These are phyloP conservation scores for Penicillium pulvis DNA, from an alignment of 495 filamentous ascomycete species.

Conservation along the genomic window DNA sequence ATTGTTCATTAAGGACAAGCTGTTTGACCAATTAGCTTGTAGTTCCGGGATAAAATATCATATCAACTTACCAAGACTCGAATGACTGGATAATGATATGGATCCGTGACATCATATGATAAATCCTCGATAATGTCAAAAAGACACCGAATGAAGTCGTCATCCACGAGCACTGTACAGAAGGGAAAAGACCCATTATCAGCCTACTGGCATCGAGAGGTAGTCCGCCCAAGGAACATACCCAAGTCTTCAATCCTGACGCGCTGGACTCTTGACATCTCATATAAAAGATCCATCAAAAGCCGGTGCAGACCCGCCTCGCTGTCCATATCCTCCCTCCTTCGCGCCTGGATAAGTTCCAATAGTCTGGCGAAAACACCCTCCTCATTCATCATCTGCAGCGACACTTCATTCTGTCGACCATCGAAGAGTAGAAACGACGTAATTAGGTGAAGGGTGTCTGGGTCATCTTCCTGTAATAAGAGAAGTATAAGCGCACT, in stretches of 20 bases:
- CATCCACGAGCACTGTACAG: constrained; percentile 65
- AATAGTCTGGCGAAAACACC: constrained; percentile 80
- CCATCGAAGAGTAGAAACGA: constrained; percentile 93
- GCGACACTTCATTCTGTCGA: constrained; percentile 71
- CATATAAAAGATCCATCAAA: constrained; percentile 87
- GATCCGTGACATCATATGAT: constrained; percentile 88
- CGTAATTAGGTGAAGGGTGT: constrained; percentile 76
- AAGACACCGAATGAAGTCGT: constrained; percentile 79
- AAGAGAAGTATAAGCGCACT: background rate
- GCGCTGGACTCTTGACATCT: constrained; percentile 93
- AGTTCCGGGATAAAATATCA: background rate
- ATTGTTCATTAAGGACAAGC: constrained; percentile 97
- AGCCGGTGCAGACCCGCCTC: constrained; percentile 71
- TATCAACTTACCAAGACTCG: constrained; percentile 71
- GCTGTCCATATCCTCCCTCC: constrained; percentile 64
- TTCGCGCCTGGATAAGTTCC: constrained; percentile 71
- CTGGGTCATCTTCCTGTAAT: constrained; percentile 71
- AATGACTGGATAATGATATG: constrained; percentile 95
- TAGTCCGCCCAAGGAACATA: constrained; percentile 34
- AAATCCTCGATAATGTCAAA: constrained; percentile 87
- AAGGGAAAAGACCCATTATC: constrained; percentile 6
- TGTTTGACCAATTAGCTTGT: constrained; percentile 37
- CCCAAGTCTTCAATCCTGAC: constrained; percentile 76
- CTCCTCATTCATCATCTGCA: constrained; percentile 85
- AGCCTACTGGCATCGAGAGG: background rate